phyloP scores from a whole-genome alignment of 192 early-diverging fungal genomes.

The Allomyces javanicus region DNA sequence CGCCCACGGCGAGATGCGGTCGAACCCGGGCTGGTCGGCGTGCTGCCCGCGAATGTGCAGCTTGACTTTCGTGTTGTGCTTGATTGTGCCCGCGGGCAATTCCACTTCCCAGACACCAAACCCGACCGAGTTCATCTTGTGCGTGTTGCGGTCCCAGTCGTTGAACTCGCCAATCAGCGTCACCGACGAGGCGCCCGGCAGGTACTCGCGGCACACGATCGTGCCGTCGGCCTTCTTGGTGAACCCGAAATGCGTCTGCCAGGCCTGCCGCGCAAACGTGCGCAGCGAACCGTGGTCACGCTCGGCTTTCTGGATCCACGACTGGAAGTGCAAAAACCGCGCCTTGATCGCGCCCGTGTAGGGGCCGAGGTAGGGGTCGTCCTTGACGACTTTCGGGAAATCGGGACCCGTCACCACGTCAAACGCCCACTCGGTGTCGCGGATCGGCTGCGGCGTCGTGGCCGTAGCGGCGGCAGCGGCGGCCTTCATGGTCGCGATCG shows the following conservation, averaged over 20 bases:
- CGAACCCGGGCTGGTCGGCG: conserved; percentile 54
- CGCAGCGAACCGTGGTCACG: conserved; percentile 58
- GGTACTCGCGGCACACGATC: conserved; percentile 87
- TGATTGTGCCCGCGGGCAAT: conserved; percentile 46
- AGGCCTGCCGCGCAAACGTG: conserved; percentile 41
- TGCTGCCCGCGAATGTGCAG: conserved; percentile 25
- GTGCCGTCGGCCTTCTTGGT: conserved; percentile 29
- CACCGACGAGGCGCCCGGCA: conserved; percentile 57
- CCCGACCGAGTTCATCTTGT: conserved; percentile 56
- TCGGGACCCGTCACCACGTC: conserved; percentile 92
- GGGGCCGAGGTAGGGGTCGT: conserved; percentile 7
- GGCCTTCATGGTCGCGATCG: too few relatives aligned
- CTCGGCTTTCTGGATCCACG: conserved; percentile 54
- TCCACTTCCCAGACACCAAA: conserved; percentile 68
- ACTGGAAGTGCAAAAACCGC: conserved; percentile 32
- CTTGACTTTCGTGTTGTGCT: conserved; percentile 77
- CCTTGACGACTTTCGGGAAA: conserved; percentile 68
- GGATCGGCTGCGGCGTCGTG: conserved; percentile 23
- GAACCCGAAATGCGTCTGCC: conserved; percentile 67
- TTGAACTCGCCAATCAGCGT: conserved; percentile 89
- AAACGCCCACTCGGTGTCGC: conserved; percentile 75
- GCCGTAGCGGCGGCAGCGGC: too few relatives aligned
- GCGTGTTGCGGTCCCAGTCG: conserved; percentile 54
- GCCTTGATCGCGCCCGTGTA: conserved; percentile 1
- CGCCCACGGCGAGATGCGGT: conserved; percentile 81